A percentile compares a stretch with the other conserved stretches of the same genome.
Conservation (phyloP, 805 yeast genomes). For the Crinitomyces ghanaensis region DNA sequence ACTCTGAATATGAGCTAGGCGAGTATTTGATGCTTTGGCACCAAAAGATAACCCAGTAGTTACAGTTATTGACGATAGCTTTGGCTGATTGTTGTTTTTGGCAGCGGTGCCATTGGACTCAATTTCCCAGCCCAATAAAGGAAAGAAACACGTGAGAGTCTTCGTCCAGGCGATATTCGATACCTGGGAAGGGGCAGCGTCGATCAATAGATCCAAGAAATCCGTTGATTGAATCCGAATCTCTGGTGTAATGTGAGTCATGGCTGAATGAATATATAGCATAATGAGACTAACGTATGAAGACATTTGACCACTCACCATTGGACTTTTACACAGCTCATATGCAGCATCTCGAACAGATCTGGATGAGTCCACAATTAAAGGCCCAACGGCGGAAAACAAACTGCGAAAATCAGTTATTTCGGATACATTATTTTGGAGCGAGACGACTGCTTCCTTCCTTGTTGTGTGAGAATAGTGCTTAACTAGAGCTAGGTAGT, state of each 20-base stretch:
- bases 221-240: slow-evolving; percentile 67
- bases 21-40: slow-evolving; percentile 14
- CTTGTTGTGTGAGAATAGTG: slow-evolving; percentile 65
- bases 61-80: slow-evolving; percentile 23
- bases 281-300: slow-evolving; percentile 31
- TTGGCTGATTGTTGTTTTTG: slow-evolving; percentile 13
- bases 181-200: slow-evolving; percentile 41
- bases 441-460: slow-evolving; percentile 52
- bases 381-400: slow-evolving; percentile 45
- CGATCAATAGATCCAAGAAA: slow-evolving; percentile 50
- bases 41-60: slow-evolving; percentile 23
- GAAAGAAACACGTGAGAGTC: slow-evolving; percentile 53
- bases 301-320: slow-evolving; percentile 18
- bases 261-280: slow-evolving; percentile 76
- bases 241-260: slow-evolving; percentile 79
- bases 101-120: slow-evolving; percentile 17
- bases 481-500: slow-evolving; percentile 54
- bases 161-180: slow-evolving; percentile 58
- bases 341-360: slow-evolving; percentile 51
- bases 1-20: slow-evolving; percentile 27
- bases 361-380: slow-evolving; percentile 54
- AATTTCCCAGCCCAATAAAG: slow-evolving; percentile 65
- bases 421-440: slow-evolving; percentile 41
- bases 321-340: slow-evolving; percentile 26
- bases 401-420: slow-evolving; percentile 46